These are phyloP conservation scores for Trichosporon ovoides DNA, from an alignment of 1,284 basidiomycete species.

Conservation along the genomic window DNA sequence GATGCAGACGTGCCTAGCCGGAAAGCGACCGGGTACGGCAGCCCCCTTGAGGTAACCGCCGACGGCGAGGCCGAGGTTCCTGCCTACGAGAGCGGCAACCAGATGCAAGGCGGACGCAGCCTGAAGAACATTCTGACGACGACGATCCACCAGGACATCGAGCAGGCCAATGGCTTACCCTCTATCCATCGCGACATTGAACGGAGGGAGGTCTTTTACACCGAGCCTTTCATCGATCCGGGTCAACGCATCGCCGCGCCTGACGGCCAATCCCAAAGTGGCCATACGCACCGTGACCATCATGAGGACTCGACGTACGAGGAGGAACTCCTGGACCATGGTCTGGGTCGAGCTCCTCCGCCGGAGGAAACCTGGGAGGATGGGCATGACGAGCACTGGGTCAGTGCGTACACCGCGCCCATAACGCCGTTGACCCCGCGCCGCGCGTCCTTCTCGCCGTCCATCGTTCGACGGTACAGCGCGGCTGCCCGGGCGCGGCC, in stretches of 20 bases:
- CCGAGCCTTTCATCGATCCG: not conserved
- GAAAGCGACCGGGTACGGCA: slow-evolving; percentile 11
- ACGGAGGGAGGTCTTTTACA: not conserved
- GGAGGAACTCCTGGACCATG: slow-evolving; percentile 2
- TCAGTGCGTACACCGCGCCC: not conserved
- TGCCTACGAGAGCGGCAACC: slow-evolving; percentile 10
- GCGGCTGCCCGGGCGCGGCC: not conserved
- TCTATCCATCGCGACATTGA: not conserved
- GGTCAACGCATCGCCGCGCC: not conserved
- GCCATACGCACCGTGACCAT: not conserved
- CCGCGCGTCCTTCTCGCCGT: not conserved
- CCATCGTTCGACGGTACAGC: not conserved
- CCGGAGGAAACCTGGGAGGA: not conserved
- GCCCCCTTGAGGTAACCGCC: slow-evolving; percentile 32
- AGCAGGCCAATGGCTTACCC: not conserved
- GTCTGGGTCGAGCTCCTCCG: not conserved
- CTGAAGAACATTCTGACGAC: not conserved
- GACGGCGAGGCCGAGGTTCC: slow-evolving; percentile 35
- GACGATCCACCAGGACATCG: not conserved
- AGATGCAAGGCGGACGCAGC: not conserved
- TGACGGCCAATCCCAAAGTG: not conserved
- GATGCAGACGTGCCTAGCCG: not conserved
- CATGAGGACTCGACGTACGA: not conserved
- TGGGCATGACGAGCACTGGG: not conserved
- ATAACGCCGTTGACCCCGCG: not conserved